Percentiles rank a stretch among this genome's conserved stretches.
phyloP scores from a whole-genome alignment of 371 early-diverging fungal species.

The Actinomucor elegans region DNA sequence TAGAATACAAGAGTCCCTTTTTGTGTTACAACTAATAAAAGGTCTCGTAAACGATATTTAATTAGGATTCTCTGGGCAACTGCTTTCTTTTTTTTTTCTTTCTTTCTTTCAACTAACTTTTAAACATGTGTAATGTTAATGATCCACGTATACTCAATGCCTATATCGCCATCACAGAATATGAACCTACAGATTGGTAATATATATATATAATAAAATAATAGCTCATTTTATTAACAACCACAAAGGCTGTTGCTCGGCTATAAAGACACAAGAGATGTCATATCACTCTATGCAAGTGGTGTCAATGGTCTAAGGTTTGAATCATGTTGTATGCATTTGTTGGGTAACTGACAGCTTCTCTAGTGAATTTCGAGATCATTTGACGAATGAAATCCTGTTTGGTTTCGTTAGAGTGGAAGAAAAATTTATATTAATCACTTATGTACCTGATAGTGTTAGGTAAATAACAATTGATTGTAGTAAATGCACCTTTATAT shows the following conservation, averaged over 20 bases:
- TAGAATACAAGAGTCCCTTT: too few species aligned
- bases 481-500: too few species aligned
- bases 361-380: constrained; percentile 54
- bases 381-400: constrained; percentile 63
- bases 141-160: constrained; percentile 65
- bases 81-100: constrained; percentile 1
- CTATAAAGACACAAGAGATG: constrained; percentile 68
- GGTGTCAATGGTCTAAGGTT: constrained; percentile 59
- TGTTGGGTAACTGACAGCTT: background rate
- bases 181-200: constrained; percentile 60
- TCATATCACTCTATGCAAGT: constrained; percentile 62
- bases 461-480: constrained; percentile 44
- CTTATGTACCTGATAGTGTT: constrained; percentile 69
- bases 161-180: constrained; percentile 60
- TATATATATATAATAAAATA: background rate
- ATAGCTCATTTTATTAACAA: background rate
- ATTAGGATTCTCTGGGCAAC: background rate
- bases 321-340: background rate
- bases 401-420: constrained; percentile 68
- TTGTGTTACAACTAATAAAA: constrained; percentile 1
- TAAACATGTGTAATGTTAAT: constrained; percentile 63
- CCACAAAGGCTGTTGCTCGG: constrained; percentile 64
- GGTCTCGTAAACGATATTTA: background rate
- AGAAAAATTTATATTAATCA: constrained; percentile 60
- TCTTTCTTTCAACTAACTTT: constrained; percentile 1